These are phyloP conservation scores for Scheffersomyces amazonensis DNA, from an alignment of 805 yeast genomes.

Conservation along the genomic window DNA sequence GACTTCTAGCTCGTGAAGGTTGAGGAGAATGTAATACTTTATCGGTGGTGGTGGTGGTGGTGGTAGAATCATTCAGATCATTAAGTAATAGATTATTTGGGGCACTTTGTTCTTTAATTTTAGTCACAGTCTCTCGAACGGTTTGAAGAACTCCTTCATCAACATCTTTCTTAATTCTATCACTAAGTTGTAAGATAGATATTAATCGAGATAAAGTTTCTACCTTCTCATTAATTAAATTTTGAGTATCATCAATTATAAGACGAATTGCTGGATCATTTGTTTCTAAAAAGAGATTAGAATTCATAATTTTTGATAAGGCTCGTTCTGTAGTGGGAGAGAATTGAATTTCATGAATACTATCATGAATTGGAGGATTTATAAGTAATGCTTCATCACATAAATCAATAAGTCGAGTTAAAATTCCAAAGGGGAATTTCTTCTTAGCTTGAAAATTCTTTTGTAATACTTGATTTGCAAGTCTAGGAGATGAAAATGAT, in stretches of 20 bases:
- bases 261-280: conserved; percentile 63
- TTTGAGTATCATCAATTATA: conserved; percentile 66
- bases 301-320: conserved; percentile 42
- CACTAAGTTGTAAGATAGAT: conserved; percentile 70
- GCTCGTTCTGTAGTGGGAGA: conserved; percentile 65
- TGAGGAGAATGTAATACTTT: conserved; percentile 27
- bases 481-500: conserved; percentile 14
- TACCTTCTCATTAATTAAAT: conserved; percentile 58
- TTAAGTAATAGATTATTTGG: background rate
- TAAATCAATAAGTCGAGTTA: conserved; percentile 56
- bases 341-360: conserved; percentile 25
- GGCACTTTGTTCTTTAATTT: conserved; percentile 41
- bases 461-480: conserved; percentile 13
- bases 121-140: conserved; percentile 60
- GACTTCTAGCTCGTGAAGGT: conserved; percentile 32
- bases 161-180: conserved; percentile 74
- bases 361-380: conserved; percentile 49
- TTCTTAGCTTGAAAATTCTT: conserved; percentile 13
- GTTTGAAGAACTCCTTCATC: conserved; percentile 63
- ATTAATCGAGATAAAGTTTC: conserved; percentile 69
- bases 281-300: conserved; percentile 45
- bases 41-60: background rate
- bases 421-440: conserved; percentile 62
- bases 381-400: conserved; percentile 74
- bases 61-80: background rate